Conservation (phyloP, 2,329 filamentous ascomycete species). For the Neofusicoccum laricinum region DNA sequence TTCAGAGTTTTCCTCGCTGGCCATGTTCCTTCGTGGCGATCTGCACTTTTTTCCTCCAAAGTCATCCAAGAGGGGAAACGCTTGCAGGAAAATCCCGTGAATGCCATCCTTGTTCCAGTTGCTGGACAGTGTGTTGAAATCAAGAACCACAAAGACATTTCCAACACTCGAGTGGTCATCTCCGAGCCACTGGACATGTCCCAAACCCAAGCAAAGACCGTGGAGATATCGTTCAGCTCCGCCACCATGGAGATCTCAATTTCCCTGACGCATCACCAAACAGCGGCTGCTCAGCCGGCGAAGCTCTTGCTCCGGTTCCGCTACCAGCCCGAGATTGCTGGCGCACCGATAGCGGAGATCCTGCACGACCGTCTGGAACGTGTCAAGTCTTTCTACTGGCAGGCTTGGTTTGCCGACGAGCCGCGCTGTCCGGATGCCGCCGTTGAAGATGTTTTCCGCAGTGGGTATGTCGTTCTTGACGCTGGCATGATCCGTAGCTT, state of each 20-base stretch:
- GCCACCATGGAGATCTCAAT: not conserved
- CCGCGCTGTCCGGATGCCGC: not conserved
- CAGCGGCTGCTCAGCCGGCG: not conserved
- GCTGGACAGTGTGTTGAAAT: not conserved
- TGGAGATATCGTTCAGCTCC: not conserved
- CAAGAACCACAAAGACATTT: not conserved
- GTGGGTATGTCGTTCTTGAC: not conserved
- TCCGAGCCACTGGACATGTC: not conserved
- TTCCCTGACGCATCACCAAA: not conserved
- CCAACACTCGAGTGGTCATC: not conserved
- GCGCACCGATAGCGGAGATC: not conserved
- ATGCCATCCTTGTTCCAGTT: not conserved
- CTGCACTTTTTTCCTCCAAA: not conserved
- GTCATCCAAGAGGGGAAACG: not conserved
- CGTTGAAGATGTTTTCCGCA: not conserved
- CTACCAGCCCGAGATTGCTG: not conserved
- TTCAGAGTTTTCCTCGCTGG: not conserved
- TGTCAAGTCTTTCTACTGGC: slow-evolving; percentile 3
- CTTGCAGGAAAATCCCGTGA: not conserved
- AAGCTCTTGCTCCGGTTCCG: not conserved
- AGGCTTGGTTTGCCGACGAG: not conserved
- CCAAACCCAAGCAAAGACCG: not conserved
- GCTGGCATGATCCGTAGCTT: not conserved
- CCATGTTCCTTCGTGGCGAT: not conserved
- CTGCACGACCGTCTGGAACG: not conserved